Evolutionary conservation across 1,284 basidiomycete species (phyloP).

Genomic region (Ceratobasidium sp.): DNA sequence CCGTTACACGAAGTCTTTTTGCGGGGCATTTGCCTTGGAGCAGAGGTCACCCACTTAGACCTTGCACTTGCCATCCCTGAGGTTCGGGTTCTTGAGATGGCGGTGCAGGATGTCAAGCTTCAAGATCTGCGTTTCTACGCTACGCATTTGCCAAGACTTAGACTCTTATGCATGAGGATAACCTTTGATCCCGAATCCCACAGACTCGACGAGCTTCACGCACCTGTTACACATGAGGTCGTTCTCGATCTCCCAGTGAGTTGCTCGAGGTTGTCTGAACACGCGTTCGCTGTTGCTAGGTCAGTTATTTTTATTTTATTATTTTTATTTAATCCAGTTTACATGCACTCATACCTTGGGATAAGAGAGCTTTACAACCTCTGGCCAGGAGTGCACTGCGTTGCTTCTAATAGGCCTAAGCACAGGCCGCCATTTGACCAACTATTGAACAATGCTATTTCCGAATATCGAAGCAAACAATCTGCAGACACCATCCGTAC

Average conservation of each 20-base stretch:
- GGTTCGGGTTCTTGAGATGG: neutral
- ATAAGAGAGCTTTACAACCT: neutral
- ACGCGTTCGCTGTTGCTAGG: conserved; percentile 7
- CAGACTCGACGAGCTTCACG: too few species aligned
- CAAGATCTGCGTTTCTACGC: conserved; percentile 21
- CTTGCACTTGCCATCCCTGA: conserved; percentile 13
- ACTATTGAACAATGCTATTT: neutral
- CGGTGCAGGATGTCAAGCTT: neutral
- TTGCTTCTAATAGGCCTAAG: neutral
- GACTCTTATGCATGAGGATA: neutral
- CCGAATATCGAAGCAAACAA: neutral
- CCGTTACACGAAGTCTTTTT: conserved; percentile 9
- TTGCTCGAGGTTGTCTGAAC: neutral
- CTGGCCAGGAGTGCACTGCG: conserved; percentile 15
- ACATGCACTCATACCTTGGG: neutral
- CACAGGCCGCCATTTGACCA: neutral
- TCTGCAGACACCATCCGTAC: neutral
- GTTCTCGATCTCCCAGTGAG: neutral
- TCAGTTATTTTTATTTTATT: neutral
- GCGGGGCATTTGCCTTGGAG: neutral
- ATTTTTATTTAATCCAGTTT: neutral
- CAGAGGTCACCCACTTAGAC: neutral
- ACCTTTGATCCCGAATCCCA: neutral
- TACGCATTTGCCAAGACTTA: conserved; percentile 2
- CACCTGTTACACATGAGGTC: conserved; percentile 1